phyloP scores from a whole-genome alignment of 2,329 filamentous ascomycete species.

The Phoma herbarum region DNA sequence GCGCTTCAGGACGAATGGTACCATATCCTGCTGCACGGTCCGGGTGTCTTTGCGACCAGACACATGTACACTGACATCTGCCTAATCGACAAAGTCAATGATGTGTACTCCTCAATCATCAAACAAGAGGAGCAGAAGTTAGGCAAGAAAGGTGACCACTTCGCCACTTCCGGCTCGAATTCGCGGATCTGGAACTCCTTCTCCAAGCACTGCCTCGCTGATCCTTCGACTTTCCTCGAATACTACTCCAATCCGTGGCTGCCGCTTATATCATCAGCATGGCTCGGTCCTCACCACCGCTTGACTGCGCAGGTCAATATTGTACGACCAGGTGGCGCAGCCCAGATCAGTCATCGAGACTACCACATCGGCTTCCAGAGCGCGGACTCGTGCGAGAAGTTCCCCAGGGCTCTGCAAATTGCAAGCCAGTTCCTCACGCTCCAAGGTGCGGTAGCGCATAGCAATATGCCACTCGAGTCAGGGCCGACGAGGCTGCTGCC shows the following conservation, averaged over 20 bases:
- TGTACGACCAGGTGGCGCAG: conserved; percentile 65
- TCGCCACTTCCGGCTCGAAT: conserved; percentile 65
- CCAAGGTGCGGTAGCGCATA: conserved; percentile 70
- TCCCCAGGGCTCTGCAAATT: conserved; percentile 63
- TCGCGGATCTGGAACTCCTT: conserved; percentile 73
- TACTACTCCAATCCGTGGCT: conserved; percentile 71
- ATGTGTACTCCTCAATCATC: conserved; percentile 47
- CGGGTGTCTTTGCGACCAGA: conserved; percentile 68
- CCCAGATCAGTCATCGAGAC: conserved; percentile 68
- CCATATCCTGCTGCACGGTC: conserved; percentile 63
- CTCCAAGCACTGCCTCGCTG: conserved; percentile 65
- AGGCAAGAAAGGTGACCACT: conserved; percentile 65
- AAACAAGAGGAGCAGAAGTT: conserved; percentile 59
- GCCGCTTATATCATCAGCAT: conserved; percentile 60
- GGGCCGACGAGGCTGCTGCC: conserved; percentile 70
- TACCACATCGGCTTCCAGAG: conserved; percentile 72
- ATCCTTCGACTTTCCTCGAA: conserved; percentile 62
- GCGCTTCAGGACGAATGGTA: conserved; percentile 69
- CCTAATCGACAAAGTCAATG: conserved; percentile 43
- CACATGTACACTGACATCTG: conserved; percentile 57
- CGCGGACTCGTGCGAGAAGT: conserved; percentile 53
- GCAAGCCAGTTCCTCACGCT: conserved; percentile 67
- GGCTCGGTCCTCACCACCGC: conserved; percentile 68
- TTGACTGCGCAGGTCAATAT: conserved; percentile 71
- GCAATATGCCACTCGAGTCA: conserved; percentile 65